Conservation (phyloP, 2,329 filamentous ascomycete genomes). For the Pleomassaria siparia region DNA sequence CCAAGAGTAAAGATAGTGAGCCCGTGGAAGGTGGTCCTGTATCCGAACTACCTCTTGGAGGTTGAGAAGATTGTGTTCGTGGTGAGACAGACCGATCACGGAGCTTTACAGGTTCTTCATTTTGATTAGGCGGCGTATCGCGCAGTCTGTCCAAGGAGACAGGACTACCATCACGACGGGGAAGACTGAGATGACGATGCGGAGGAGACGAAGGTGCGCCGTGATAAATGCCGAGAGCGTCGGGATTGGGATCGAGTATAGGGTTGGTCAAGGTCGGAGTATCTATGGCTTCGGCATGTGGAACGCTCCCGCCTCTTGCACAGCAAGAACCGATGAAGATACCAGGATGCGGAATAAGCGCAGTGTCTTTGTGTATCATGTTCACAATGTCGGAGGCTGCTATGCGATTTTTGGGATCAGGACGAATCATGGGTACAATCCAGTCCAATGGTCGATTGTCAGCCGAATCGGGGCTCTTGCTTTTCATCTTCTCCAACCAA, state of each 20-base stretch:
- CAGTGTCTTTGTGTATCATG: slow-evolving; percentile 11
- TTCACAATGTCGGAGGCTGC: slow-evolving; percentile 8
- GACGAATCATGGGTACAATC: slow-evolving; percentile 17
- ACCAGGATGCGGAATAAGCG: not conserved
- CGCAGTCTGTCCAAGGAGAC: not conserved
- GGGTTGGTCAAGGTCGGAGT: not conserved
- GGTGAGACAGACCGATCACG: slow-evolving; percentile 15
- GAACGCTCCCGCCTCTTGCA: slow-evolving; percentile 12
- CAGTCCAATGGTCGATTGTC: slow-evolving; percentile 19
- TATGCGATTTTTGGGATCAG: slow-evolving; percentile 6
- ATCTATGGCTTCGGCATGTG: slow-evolving; percentile 4
- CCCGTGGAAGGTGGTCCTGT: slow-evolving; percentile 3
- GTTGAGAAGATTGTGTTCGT: not conserved
- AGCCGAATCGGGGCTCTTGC: slow-evolving; percentile 12
- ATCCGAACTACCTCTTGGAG: slow-evolving; percentile 5
- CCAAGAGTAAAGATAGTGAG: not conserved
- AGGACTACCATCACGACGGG: slow-evolving; percentile 1
- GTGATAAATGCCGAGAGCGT: slow-evolving; percentile 8
- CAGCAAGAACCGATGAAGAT: slow-evolving; percentile 18
- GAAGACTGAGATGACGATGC: not conserved
- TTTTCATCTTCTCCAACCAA: slow-evolving; percentile 15
- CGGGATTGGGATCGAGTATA: not conserved
- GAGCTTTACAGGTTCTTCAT: not conserved
- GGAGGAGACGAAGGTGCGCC: slow-evolving; percentile 1
- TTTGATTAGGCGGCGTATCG: not conserved